Evolutionary conservation across 2,329 filamentous ascomycete species (phyloP).

Genomic region (Alternaria atra): DNA sequence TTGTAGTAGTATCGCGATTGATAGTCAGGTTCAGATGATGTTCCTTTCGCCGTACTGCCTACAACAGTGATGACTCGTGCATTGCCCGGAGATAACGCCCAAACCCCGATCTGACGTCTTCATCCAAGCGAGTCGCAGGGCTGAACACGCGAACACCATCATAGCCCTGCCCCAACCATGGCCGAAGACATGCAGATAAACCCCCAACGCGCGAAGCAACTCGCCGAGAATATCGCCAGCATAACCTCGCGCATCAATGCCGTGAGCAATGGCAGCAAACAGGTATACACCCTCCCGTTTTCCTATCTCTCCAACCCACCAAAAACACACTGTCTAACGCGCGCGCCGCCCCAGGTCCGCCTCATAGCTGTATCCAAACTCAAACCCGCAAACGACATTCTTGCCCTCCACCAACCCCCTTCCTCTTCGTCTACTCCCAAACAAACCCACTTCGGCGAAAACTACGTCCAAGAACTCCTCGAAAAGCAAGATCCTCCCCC

Average conservation of each 20-base stretch:
- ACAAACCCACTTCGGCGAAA: constrained; percentile 91
- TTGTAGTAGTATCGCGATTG: not conserved
- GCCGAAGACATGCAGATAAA: constrained; percentile 53
- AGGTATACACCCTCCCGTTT: constrained; percentile 36
- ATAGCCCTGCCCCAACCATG: constrained; percentile 34
- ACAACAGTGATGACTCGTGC: not conserved
- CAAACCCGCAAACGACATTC: constrained; percentile 90
- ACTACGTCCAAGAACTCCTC: constrained; percentile 82
- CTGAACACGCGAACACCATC: constrained; percentile 19
- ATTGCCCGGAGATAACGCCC: constrained; percentile 17
- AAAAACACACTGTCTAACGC: not conserved
- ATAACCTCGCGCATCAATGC: constrained; percentile 54
- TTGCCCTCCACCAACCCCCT: constrained; percentile 75
- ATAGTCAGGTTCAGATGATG: not conserved
- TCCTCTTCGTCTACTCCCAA: constrained; percentile 19
- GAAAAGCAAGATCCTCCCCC: constrained; percentile 85
- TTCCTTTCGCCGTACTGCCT: not conserved
- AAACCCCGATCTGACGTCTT: constrained; percentile 31
- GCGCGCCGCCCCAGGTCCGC: constrained; percentile 67
- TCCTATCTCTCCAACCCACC: not conserved
- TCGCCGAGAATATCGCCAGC: constrained; percentile 56
- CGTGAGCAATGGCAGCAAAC: constrained; percentile 45
- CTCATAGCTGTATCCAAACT: constrained; percentile 96
- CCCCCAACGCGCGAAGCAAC: constrained; percentile 55
- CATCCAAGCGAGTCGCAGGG: constrained; percentile 5